phyloP scores from a whole-genome alignment of 495 filamentous ascomycete species.

The Podospora fimiseda region DNA sequence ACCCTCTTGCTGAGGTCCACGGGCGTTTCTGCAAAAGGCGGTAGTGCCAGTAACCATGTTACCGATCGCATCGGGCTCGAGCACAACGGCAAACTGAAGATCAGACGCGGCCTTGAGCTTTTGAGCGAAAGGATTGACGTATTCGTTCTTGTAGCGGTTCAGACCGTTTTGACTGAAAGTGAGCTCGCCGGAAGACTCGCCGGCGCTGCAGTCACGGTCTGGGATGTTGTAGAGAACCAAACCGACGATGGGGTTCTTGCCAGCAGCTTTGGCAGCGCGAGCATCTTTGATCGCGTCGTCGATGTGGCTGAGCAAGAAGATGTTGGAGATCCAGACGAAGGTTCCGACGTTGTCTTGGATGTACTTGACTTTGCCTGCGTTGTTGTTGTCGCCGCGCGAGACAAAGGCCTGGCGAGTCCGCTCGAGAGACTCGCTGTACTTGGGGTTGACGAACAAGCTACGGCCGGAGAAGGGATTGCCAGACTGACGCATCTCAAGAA shows the following conservation, averaged over 20 bases:
- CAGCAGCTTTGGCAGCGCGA: constrained; percentile 33
- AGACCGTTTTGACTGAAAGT: constrained; percentile 41
- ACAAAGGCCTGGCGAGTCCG: constrained; percentile 40
- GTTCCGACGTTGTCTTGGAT: constrained; percentile 34
- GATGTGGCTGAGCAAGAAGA: constrained; percentile 31
- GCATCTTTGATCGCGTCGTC: constrained; percentile 42
- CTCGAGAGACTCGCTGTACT: constrained; percentile 44
- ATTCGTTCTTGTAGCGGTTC: constrained; percentile 49
- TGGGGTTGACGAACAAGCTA: constrained; percentile 46
- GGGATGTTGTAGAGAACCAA: constrained; percentile 62
- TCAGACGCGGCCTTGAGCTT: constrained; percentile 20
- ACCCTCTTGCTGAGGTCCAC: constrained; percentile 44
- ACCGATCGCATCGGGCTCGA: constrained; percentile 57
- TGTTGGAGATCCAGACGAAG: constrained; percentile 46
- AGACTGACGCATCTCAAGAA: constrained; percentile 6
- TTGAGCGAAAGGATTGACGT: constrained; percentile 44
- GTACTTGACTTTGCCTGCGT: constrained; percentile 11
- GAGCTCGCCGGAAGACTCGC: constrained; percentile 55
- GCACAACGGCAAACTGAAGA: constrained; percentile 33
- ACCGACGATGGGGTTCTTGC: constrained; percentile 36
- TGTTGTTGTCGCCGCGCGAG: constrained; percentile 37
- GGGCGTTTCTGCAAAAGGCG: constrained; percentile 49
- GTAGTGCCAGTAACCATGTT: constrained; percentile 56
- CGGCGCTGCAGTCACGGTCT: constrained; percentile 56
- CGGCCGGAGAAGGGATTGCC: constrained; percentile 47